phyloP scores from a whole-genome alignment of 208 protist genomes.

The Spongospora subterranea region DNA sequence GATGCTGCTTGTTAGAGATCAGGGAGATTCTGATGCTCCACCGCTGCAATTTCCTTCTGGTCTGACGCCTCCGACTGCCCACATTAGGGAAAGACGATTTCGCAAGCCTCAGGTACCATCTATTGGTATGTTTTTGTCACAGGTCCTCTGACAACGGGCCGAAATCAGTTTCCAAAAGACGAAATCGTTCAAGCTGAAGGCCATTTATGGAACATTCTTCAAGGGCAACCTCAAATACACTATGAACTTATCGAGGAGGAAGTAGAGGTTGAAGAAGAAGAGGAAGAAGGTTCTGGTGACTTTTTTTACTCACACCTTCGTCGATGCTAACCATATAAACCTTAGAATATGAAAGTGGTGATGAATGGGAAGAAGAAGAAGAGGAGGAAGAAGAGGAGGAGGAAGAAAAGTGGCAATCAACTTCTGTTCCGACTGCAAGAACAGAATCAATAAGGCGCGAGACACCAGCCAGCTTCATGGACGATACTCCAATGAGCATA shows the following conservation, averaged over 20 bases:
- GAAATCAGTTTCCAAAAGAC: constrained; percentile 14
- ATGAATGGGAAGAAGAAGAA: constrained; percentile 54
- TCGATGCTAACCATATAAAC: neutral
- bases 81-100: constrained; percentile 42
- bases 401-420: neutral
- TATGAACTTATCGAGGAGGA: constrained; percentile 54
- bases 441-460: neutral
- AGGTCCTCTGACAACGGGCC: neutral
- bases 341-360: neutral
- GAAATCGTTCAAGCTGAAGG: neutral
- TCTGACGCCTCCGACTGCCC: constrained; percentile 31
- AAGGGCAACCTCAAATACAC: constrained; percentile 52
- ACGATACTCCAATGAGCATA: neutral
- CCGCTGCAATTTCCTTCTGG: constrained; percentile 9
- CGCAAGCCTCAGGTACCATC: constrained; percentile 48
- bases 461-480: neutral
- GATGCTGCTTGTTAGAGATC: constrained; percentile 41
- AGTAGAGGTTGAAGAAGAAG: constrained; percentile 49
- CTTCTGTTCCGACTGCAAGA: neutral
- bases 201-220: constrained; percentile 56
- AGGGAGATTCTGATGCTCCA: neutral
- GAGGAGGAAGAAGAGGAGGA: constrained; percentile 20
- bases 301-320: neutral
- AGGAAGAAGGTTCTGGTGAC: constrained; percentile 13
- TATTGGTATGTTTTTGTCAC: neutral